A percentile compares a stretch with the other conserved stretches of the same genome.
phyloP scores from a whole-genome alignment of 768 basidiomycete species.

The Collybia mongolica region DNA sequence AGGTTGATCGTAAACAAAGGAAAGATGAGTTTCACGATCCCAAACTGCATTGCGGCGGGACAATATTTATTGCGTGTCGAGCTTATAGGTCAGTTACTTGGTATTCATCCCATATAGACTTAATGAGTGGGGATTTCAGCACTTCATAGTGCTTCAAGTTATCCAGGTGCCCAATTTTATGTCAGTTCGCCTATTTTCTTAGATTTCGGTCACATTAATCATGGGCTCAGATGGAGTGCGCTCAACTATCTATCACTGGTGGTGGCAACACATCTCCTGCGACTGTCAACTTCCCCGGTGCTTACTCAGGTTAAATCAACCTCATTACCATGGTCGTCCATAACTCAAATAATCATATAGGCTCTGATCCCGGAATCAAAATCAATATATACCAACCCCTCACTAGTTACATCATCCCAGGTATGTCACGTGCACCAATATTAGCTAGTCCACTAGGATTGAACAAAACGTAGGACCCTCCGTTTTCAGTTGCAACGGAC shows the following conservation, averaged over 20 bases:
- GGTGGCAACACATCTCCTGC: constrained; percentile 39
- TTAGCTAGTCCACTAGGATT: not conserved
- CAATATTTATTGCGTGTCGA: constrained; percentile 49
- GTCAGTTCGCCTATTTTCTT: constrained; percentile 24
- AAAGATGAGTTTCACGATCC: constrained; percentile 42
- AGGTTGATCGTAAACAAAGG: constrained; percentile 44
- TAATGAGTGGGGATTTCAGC: constrained; percentile 20
- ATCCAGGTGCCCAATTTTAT: constrained; percentile 57
- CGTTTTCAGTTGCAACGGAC: constrained; percentile 34
- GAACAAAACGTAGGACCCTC: constrained; percentile 24
- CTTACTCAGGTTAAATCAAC: constrained; percentile 30
- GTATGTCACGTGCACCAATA: constrained; percentile 13
- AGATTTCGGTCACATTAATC: not conserved
- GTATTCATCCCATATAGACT: not conserved
- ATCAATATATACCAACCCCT: constrained; percentile 39
- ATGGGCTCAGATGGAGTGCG: constrained; percentile 40
- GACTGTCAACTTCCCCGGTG: constrained; percentile 47
- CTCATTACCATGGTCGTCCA: not conserved
- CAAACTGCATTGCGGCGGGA: constrained; percentile 41
- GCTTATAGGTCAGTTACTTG: constrained; percentile 37
- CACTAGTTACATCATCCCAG: constrained; percentile 37
- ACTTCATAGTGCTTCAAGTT: constrained; percentile 38
- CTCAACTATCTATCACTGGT: constrained; percentile 42
- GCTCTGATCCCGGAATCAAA: constrained; percentile 40
- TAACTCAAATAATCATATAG: constrained; percentile 13